Conservation (phyloP, 345 rosid species). For the Pistacia atlantica region DNA sequence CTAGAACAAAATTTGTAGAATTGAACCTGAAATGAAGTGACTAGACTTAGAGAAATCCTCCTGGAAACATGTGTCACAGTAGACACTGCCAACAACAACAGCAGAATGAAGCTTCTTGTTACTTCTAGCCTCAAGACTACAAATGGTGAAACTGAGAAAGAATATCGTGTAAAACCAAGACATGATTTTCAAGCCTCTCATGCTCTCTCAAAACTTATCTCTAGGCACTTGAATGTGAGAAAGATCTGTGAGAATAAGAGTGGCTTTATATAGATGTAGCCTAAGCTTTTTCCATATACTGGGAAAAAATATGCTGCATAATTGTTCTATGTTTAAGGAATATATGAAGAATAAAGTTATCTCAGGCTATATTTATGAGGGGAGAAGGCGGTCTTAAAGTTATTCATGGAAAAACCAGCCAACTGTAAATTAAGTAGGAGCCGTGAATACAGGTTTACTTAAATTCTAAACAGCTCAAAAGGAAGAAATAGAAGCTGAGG, state of each 20-base stretch:
- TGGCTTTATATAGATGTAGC: neutral
- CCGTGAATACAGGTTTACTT: conserved; percentile 32
- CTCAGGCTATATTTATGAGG: conserved; percentile 1
- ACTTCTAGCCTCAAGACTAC: conserved; percentile 27
- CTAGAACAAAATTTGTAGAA: neutral
- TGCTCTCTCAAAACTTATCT: neutral
- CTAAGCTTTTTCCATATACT: neutral
- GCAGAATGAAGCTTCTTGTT: conserved; percentile 53
- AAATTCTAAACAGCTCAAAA: conserved; percentile 35
- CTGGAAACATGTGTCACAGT: conserved; percentile 86
- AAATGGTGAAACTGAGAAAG: conserved; percentile 27
- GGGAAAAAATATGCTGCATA: neutral
- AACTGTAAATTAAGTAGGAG: conserved; percentile 34
- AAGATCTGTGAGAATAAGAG: neutral
- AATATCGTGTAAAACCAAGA: conserved; percentile 33
- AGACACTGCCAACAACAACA: conserved; percentile 79
- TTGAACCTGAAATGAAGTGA: conserved; percentile 80
- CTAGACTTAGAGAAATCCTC: conserved; percentile 48
- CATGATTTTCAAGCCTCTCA: conserved; percentile 28
- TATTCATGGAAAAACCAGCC: conserved; percentile 47
- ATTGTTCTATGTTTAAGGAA: neutral
- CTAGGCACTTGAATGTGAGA: neutral
- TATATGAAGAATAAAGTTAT: neutral
- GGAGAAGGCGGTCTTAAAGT: conserved; percentile 21
- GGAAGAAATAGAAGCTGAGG: neutral